A percentile compares a stretch with the other conserved stretches of the same genome.
phyloP scores from a whole-genome alignment of 495 filamentous ascomycete genomes.

The Penicillium maclennaniae region DNA sequence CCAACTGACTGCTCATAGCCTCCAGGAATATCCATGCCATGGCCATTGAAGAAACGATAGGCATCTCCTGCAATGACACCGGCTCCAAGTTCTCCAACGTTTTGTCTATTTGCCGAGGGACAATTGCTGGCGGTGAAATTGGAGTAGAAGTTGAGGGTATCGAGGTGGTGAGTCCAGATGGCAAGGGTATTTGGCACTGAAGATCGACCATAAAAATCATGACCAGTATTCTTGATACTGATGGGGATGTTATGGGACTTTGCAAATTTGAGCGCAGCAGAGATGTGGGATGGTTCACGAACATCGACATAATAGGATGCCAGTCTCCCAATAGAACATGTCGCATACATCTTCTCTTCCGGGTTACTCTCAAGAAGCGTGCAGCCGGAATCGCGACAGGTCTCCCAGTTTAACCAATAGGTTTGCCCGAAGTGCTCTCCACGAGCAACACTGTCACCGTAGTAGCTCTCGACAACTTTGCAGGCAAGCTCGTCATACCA shows the following conservation, averaged over 20 bases:
- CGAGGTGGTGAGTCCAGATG: constrained; percentile 43
- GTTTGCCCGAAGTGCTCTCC: constrained; percentile 9
- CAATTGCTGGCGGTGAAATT: constrained; percentile 25
- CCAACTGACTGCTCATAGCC: constrained; percentile 22
- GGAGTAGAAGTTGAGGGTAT: constrained; percentile 36
- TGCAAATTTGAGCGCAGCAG: constrained; percentile 13
- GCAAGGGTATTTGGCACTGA: constrained; percentile 41
- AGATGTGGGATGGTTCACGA: constrained; percentile 7
- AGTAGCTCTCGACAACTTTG: constrained; percentile 7
- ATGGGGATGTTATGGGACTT: constrained; percentile 33
- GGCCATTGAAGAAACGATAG: constrained; percentile 12
- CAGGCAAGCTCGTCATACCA: constrained; percentile 13
- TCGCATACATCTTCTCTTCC: not conserved
- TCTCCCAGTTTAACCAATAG: constrained; percentile 14
- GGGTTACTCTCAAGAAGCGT: constrained; percentile 6
- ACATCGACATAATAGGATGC: constrained; percentile 17
- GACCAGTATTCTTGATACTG: constrained; percentile 41
- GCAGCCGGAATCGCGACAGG: constrained; percentile 7
- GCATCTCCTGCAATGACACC: constrained; percentile 20
- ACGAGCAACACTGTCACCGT: constrained; percentile 5
- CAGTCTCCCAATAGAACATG: constrained; percentile 12
- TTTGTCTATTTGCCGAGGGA: constrained; percentile 12
- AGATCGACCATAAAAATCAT: constrained; percentile 50
- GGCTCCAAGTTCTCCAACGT: constrained; percentile 24
- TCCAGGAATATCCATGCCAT: constrained; percentile 18